Percentiles rank a stretch among this genome's conserved stretches.
These are phyloP conservation scores for Collybia nuda DNA, from an alignment of 768 basidiomycete species.

Conservation along the genomic window DNA sequence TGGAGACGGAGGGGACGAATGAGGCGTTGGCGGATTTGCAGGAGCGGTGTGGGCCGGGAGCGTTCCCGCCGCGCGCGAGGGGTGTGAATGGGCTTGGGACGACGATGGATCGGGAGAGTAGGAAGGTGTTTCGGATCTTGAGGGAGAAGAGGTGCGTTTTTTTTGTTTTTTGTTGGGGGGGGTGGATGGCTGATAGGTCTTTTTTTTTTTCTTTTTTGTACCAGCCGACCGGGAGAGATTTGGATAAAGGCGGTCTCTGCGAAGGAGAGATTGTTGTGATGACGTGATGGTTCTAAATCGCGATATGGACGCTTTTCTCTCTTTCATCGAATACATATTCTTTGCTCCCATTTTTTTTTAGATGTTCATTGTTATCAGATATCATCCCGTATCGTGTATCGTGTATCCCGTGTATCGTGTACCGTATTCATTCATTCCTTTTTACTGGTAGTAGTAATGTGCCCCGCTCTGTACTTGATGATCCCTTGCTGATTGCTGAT, in stretches of 20 bases:
- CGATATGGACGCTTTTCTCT: no score
- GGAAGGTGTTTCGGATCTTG: slow-evolving; percentile 67
- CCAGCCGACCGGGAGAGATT: slow-evolving; percentile 71
- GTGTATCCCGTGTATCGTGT: no score
- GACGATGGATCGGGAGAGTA: slow-evolving; percentile 37
- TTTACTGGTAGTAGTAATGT: no score
- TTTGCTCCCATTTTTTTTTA: no score
- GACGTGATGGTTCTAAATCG: no score
- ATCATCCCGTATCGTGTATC: no score
- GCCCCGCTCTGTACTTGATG: no score
- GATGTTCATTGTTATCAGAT: no score
- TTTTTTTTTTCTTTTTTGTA: not conserved
- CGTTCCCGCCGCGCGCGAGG: slow-evolving; percentile 60
- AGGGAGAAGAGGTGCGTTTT: slow-evolving; percentile 70
- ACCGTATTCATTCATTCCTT: no score
- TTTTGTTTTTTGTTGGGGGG: slow-evolving; percentile 8
- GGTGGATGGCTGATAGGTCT: not conserved
- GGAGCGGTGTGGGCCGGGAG: slow-evolving; percentile 65
- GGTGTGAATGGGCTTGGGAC: slow-evolving; percentile 35
- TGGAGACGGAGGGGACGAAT: slow-evolving; percentile 87
- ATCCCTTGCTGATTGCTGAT: no score
- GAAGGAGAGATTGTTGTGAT: slow-evolving; percentile 58
- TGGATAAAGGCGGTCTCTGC: slow-evolving; percentile 68
- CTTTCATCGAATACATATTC: no score
- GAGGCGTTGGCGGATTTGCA: slow-evolving; percentile 81